These are phyloP conservation scores for Salix dunnii DNA, from an alignment of 345 rosid species.

Conservation along the genomic window DNA sequence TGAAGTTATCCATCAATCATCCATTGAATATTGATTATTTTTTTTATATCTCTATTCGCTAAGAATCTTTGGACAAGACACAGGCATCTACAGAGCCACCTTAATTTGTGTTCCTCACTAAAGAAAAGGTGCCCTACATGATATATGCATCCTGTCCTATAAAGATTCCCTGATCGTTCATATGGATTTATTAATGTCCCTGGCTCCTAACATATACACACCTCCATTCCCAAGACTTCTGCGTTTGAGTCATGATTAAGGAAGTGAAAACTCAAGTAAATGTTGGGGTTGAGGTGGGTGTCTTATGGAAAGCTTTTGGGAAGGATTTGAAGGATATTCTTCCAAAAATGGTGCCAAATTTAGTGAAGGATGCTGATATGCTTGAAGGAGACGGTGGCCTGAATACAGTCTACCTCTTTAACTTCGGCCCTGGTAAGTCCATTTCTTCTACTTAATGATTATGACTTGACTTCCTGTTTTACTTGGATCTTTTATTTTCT, in stretches of 20 bases:
- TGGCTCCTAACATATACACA: neutral
- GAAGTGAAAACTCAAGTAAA: constrained; percentile 27
- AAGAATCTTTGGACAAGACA: neutral
- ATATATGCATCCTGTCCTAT: neutral
- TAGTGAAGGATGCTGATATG: constrained; percentile 26
- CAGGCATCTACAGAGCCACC: neutral
- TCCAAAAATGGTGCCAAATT: constrained; percentile 24
- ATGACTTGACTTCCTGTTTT: neutral
- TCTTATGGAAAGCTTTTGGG: constrained; percentile 35
- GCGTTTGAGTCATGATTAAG: constrained; percentile 13
- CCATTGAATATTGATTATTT: neutral
- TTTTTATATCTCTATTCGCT: neutral
- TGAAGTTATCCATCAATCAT: neutral
- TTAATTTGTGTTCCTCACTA: neutral
- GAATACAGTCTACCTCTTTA: constrained; percentile 30
- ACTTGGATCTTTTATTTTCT: neutral
- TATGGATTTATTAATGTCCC: neutral
- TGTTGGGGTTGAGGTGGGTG: constrained; percentile 19
- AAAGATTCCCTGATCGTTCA: neutral
- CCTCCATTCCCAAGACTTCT: neutral
- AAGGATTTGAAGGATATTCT: constrained; percentile 24
- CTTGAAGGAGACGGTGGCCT: constrained; percentile 45
- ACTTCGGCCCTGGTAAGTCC: constrained; percentile 33
- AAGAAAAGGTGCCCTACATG: neutral
- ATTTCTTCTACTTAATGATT: neutral